phyloP scores from a whole-genome alignment of 179 eudicot genomes.

The Drosera spatulata region DNA sequence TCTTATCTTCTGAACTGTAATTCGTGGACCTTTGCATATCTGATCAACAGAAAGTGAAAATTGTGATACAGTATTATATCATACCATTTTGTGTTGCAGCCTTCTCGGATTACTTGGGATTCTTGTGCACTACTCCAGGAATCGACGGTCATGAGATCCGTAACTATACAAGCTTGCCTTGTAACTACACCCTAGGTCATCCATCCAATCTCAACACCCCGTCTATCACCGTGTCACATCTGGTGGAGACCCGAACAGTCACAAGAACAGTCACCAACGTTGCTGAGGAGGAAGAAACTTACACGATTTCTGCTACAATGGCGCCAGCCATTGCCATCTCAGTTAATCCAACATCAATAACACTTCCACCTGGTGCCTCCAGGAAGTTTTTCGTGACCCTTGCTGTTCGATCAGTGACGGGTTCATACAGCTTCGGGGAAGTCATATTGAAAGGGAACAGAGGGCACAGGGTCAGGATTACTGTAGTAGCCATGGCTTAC shows the following conservation, averaged over 20 bases:
- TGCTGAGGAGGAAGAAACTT: slow-evolving; percentile 70
- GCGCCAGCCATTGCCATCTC: slow-evolving; percentile 76
- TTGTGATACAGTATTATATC: too few species aligned
- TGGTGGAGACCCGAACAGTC: slow-evolving; percentile 62
- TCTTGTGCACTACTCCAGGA: slow-evolving; percentile 87
- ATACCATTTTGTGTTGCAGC: slow-evolving; percentile 24
- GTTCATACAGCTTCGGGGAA: slow-evolving; percentile 67
- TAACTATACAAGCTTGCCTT: slow-evolving; percentile 56
- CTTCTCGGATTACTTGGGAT: slow-evolving; percentile 79
- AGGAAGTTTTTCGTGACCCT: slow-evolving; percentile 58
- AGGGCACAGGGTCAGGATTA: slow-evolving; percentile 88
- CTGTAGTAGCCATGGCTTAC: slow-evolving; percentile 83
- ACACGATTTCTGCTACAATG: slow-evolving; percentile 68
- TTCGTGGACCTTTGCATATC: too few species aligned
- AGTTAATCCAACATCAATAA: slow-evolving; percentile 82
- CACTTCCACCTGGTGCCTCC: slow-evolving; percentile 59
- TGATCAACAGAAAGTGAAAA: too few species aligned
- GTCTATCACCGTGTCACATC: slow-evolving; percentile 75
- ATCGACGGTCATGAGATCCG: slow-evolving; percentile 56
- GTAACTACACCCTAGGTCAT: slow-evolving; percentile 75
- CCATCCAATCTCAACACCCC: slow-evolving; percentile 81
- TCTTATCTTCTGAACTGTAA: too few species aligned
- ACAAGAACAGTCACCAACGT: slow-evolving; percentile 80
- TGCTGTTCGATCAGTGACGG: slow-evolving; percentile 61
- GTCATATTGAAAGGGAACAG: slow-evolving; percentile 77